Percentiles rank a stretch among this genome's conserved stretches.
phyloP scores from a whole-genome alignment of 345 rosid species.

The Clarkia xantiana region DNA sequence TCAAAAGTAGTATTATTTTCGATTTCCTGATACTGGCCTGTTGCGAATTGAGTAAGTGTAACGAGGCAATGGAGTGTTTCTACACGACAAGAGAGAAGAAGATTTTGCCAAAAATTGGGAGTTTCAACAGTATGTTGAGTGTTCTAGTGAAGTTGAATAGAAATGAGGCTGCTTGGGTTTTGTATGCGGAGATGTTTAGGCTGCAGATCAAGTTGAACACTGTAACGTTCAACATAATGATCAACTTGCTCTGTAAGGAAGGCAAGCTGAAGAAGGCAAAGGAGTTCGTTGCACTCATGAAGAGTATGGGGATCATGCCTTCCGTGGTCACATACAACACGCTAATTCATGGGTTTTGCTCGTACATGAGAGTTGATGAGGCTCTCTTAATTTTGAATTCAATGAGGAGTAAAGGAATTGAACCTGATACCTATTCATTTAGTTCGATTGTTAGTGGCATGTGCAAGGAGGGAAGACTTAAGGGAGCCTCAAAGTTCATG shows the following conservation, averaged over 20 bases:
- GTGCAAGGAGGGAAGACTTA: conserved; percentile 63
- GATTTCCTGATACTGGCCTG: conserved; percentile 49
- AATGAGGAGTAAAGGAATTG: conserved; percentile 47
- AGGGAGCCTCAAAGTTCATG: conserved; percentile 44
- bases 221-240: conserved; percentile 75
- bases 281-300: conserved; percentile 44
- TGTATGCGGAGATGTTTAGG: conserved; percentile 92
- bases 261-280: conserved; percentile 67
- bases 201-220: conserved; percentile 58
- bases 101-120: conserved; percentile 47
- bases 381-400: conserved; percentile 47
- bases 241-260: conserved; percentile 74
- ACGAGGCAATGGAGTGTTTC: conserved; percentile 53
- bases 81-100: conserved; percentile 54
- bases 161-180: conserved; percentile 53
- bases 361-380: conserved; percentile 48
- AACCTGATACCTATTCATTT: conserved; percentile 60
- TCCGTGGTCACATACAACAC: conserved; percentile 67
- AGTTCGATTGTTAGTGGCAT: conserved; percentile 63
- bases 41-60: conserved; percentile 48
- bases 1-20: conserved; percentile 33
- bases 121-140: conserved; percentile 58
- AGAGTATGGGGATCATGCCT: conserved; percentile 52
- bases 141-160: conserved; percentile 42
- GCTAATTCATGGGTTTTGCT: conserved; percentile 60